Evolutionary conservation across 2,329 filamentous ascomycete species (phyloP).

Genomic region (Neobulgaria alba): DNA sequence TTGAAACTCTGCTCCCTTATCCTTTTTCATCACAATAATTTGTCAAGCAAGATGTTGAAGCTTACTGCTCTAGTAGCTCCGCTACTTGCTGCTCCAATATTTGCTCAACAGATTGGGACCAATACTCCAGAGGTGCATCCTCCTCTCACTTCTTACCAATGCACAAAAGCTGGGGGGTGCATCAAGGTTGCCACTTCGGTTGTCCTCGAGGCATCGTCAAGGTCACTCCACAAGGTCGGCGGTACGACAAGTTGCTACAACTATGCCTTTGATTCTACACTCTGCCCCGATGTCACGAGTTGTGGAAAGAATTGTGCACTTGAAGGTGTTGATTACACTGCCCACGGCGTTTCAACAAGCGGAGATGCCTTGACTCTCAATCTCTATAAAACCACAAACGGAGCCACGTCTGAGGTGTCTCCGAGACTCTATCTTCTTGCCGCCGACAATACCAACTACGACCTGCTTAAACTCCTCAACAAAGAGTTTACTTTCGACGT

Average conservation of each 20-base stretch:
- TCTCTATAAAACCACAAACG: conserved; percentile 23
- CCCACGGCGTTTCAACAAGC: conserved; percentile 32
- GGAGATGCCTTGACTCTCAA: conserved; percentile 28
- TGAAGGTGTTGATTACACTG: conserved; percentile 42
- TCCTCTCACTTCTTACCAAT: conserved; percentile 41
- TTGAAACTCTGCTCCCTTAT: too few relatives aligned
- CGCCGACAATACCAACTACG: conserved; percentile 40
- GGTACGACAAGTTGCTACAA: conserved; percentile 27
- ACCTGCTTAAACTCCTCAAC: conserved; percentile 54
- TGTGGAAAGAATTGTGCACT: conserved; percentile 47
- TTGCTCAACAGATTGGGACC: conserved; percentile 9
- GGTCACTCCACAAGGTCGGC: conserved; percentile 27
- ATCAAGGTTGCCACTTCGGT: conserved; percentile 38
- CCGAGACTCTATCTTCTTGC: conserved; percentile 25
- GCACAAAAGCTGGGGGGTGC: conserved; percentile 42
- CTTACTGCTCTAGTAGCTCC: background rate
- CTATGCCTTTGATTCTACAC: conserved; percentile 31
- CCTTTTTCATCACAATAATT: too few relatives aligned
- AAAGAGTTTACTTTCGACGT: conserved; percentile 66
- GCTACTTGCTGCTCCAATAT: conserved; percentile 4
- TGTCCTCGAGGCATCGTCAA: conserved; percentile 41
- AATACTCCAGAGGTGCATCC: conserved; percentile 38
- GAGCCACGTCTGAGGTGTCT: conserved; percentile 30
- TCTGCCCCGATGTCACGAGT: conserved; percentile 39
- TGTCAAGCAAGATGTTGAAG: too few relatives aligned